Conservation (phyloP, 2,329 filamentous ascomycete genomes). For the Pseudogymnoascus sp. region DNA sequence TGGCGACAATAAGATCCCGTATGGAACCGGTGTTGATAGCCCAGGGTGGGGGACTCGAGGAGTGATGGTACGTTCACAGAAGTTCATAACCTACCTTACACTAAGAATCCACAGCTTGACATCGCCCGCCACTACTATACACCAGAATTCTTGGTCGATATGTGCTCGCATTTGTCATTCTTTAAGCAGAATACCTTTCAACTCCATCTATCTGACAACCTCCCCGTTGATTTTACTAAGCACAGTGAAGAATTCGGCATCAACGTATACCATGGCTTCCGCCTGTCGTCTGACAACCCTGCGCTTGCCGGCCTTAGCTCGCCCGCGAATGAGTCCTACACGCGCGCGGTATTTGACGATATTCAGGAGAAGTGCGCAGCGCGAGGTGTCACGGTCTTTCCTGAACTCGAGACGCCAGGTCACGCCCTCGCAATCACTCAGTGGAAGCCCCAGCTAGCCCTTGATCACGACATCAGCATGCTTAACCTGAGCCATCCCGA, state of each 20-base stretch:
- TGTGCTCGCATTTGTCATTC: slow-evolving; percentile 53
- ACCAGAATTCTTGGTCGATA: slow-evolving; percentile 44
- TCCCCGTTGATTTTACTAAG: slow-evolving; percentile 41
- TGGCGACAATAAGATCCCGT: slow-evolving; percentile 31
- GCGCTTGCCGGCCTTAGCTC: slow-evolving; percentile 43
- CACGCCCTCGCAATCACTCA: slow-evolving; percentile 50
- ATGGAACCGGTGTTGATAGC: slow-evolving; percentile 40
- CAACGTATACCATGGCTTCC: slow-evolving; percentile 44
- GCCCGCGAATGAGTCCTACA: slow-evolving; percentile 48
- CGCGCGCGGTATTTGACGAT: slow-evolving; percentile 41
- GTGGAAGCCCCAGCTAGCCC: slow-evolving; percentile 50
- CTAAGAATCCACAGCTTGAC: slow-evolving; percentile 37
- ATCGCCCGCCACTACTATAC: slow-evolving; percentile 51
- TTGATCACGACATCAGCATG: slow-evolving; percentile 40
- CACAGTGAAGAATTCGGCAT: slow-evolving; percentile 37
- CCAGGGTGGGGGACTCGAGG: slow-evolving; percentile 46
- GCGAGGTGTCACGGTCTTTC: slow-evolving; percentile 50
- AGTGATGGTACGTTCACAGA: slow-evolving; percentile 31
- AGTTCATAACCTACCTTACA: background rate
- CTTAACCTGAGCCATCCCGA: slow-evolving; percentile 50
- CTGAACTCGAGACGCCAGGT: slow-evolving; percentile 53
- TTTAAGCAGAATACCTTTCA: slow-evolving; percentile 56
- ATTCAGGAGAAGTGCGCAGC: slow-evolving; percentile 46
- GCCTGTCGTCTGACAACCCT: slow-evolving; percentile 43
- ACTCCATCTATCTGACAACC: slow-evolving; percentile 51